Base-by-base conservation (phyloP, 2,329 filamentous ascomycete genomes). In the Lachnellula occidentalis region DNA sequence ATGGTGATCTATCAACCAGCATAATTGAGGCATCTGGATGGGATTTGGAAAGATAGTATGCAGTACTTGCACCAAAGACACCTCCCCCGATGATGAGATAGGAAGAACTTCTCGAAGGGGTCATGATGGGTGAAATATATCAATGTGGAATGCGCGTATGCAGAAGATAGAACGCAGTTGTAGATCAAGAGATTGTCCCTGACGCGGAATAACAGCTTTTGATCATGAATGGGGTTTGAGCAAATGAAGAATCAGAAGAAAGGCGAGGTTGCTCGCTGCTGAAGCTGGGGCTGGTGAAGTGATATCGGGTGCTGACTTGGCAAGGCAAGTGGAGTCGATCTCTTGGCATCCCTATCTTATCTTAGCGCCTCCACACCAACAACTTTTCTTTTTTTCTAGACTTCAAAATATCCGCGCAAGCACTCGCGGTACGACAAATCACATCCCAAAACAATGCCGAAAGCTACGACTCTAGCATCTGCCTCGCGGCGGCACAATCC, bases 401-500 rank as follows among this genome's bases (percentile, higher is more conserved):
- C 22, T 31, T 31, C 45, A 47, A 56, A 46, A 27, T 34, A 34
- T 41, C 39, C 5, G 5, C n/a, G 21, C 19, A 43, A 8, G 5
- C 34, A 34, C 15, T 39, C 14, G 9, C 14, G 17, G 36, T 39
- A 15, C n/a, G 14, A 39, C 36, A 39, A 17, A 42, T 34, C 45
- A 53, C 31, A 21, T 8, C 34, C 42, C 24, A 45, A 21, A 27
- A 64, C 45, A 55, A 95, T 96, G 92, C 90, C 91, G 37, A 95
- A 95, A 76, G 84, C 86, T 48, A 81, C 77, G 27, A 80, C 81
- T 54, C 77, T 82, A 17, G 79, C 73, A 58, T 72, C 76, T 62
- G 78, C 77, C 55, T 74, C 70, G 57, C 83, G 86, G 67, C 85
- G 89, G 61, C 92, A 96, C 74, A 95, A 95, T 64, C 92, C 92